Percentiles rank a stretch among this genome's conserved stretches.
These are phyloP conservation scores for Ogataea pignaliae DNA, from an alignment of 805 yeast species.

Conservation along the genomic window DNA sequence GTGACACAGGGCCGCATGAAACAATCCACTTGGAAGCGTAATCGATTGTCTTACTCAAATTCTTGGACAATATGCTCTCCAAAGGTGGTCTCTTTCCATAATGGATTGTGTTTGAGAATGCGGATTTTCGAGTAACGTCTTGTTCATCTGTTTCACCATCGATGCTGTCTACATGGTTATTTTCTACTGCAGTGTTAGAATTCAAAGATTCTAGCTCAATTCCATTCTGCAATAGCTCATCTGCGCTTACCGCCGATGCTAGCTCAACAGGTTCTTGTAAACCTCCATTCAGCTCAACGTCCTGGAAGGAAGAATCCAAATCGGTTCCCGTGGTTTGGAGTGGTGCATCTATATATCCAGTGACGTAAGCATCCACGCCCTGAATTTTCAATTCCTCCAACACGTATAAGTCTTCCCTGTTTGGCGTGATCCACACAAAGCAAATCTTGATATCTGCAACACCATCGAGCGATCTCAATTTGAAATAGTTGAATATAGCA, in stretches of 20 bases:
- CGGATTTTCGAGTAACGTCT: background rate
- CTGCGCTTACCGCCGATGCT: background rate
- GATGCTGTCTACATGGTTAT: conserved; percentile 16
- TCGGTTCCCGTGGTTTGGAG: background rate
- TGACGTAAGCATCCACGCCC: conserved; percentile 37
- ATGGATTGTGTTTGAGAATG: conserved; percentile 13
- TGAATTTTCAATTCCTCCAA: conserved; percentile 34
- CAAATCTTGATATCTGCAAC: conserved; percentile 30
- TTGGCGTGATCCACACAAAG: conserved; percentile 53
- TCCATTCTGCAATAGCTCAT: conserved; percentile 14
- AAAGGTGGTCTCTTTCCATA: conserved; percentile 43
- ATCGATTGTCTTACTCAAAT: conserved; percentile 28
- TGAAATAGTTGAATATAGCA: conserved; percentile 44
- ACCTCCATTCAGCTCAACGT: conserved; percentile 1
- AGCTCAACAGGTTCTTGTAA: background rate
- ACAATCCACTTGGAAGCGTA: conserved; percentile 45
- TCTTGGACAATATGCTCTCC: conserved; percentile 26
- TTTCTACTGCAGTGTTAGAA: conserved; percentile 2
- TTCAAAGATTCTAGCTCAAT: conserved; percentile 23
- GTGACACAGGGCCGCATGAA: conserved; percentile 52
- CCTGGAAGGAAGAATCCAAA: conserved; percentile 1
- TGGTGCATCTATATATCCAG: conserved; percentile 14
- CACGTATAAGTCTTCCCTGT: conserved; percentile 42
- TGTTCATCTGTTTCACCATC: conserved; percentile 10
- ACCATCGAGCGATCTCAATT: conserved; percentile 17